These are phyloP conservation scores for Coniochaeta sp. DNA, from an alignment of 2,329 filamentous ascomycete genomes.

Conservation along the genomic window DNA sequence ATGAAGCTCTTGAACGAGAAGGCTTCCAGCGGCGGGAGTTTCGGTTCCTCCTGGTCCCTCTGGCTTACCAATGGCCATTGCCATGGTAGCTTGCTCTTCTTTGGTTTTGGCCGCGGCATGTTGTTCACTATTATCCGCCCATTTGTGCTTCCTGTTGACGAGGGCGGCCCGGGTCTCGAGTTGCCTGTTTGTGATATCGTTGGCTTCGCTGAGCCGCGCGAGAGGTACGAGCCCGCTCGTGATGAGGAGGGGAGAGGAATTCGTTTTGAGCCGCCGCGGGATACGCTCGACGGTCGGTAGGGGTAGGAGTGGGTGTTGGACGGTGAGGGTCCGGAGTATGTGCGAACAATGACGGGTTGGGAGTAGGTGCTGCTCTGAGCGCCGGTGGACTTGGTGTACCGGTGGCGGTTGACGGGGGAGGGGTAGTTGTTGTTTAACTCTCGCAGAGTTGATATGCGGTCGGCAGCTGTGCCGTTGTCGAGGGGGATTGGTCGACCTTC, in stretches of 20 bases:
- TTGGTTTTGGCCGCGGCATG: slow-evolving; percentile 36
- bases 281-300: slow-evolving; percentile 16
- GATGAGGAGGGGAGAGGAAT: slow-evolving; percentile 19
- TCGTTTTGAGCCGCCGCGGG: slow-evolving; percentile 22
- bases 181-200: slow-evolving; percentile 9
- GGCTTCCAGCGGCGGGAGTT: slow-evolving; percentile 54
- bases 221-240: slow-evolving; percentile 14
- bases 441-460: slow-evolving; percentile 53
- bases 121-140: slow-evolving; percentile 18
- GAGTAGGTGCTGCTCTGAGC: slow-evolving; percentile 53
- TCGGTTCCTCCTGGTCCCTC: slow-evolving; percentile 24
- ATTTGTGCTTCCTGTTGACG: background rate
- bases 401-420: slow-evolving; percentile 37
- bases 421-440: slow-evolving; percentile 53
- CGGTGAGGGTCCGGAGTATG: slow-evolving; percentile 45
- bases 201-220: slow-evolving; percentile 15
- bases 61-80: slow-evolving; percentile 15
- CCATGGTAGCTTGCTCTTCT: slow-evolving; percentile 27
- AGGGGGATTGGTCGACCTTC: slow-evolving; percentile 49
- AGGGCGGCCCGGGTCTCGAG: background rate
- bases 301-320: slow-evolving; percentile 18
- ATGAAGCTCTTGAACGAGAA: slow-evolving; percentile 61
- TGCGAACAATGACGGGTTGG: slow-evolving; percentile 59
- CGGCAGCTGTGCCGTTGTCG: slow-evolving; percentile 46
- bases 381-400: slow-evolving; percentile 48